Evolutionary conservation across 2,329 filamentous ascomycete genomes (phyloP).

Genomic region (Cytospora piceicola): DNA sequence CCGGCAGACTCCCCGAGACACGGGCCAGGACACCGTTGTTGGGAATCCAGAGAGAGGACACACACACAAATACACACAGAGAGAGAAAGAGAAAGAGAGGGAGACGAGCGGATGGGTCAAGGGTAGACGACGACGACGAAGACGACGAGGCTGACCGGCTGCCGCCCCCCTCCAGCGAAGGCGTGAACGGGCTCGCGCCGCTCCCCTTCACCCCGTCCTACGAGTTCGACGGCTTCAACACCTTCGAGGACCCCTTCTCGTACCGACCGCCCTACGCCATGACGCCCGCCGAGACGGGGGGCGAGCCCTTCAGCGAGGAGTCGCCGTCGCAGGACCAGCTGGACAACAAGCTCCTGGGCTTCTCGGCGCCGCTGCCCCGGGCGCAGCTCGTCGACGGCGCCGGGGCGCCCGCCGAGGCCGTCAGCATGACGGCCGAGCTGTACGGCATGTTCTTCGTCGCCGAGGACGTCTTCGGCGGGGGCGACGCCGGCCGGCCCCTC

Average conservation of each 20-base stretch:
- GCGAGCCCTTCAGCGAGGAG: constrained; percentile 42
- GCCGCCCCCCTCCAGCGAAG: constrained; percentile 40
- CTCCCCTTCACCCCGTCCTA: constrained; percentile 62
- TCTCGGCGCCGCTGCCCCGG: constrained; percentile 66
- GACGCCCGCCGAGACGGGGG: constrained; percentile 37
- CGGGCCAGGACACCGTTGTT: background rate
- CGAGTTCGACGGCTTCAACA: constrained; percentile 64
- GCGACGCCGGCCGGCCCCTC: constrained; percentile 61
- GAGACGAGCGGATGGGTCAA: background rate
- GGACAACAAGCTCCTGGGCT: constrained; percentile 75
- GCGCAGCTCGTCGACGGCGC: constrained; percentile 67
- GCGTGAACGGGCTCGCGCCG: constrained; percentile 48
- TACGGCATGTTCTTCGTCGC: constrained; percentile 90
- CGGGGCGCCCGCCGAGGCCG: constrained; percentile 66
- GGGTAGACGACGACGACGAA: background rate
- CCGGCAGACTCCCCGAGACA: background rate
- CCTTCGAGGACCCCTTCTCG: constrained; percentile 68
- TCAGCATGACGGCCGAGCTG: constrained; percentile 72
- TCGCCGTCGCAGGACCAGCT: constrained; percentile 57
- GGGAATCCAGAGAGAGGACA: background rate
- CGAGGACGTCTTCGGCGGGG: constrained; percentile 74
- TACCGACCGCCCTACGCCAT: constrained; percentile 55
- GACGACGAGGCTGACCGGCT: constrained; percentile 5
- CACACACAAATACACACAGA: too few relatives aligned
- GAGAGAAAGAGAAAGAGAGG: background rate